A percentile compares a stretch with the other conserved stretches of the same genome.
phyloP scores from a whole-genome alignment of 169 alveolate genomes.

The Fabrea salina region DNA sequence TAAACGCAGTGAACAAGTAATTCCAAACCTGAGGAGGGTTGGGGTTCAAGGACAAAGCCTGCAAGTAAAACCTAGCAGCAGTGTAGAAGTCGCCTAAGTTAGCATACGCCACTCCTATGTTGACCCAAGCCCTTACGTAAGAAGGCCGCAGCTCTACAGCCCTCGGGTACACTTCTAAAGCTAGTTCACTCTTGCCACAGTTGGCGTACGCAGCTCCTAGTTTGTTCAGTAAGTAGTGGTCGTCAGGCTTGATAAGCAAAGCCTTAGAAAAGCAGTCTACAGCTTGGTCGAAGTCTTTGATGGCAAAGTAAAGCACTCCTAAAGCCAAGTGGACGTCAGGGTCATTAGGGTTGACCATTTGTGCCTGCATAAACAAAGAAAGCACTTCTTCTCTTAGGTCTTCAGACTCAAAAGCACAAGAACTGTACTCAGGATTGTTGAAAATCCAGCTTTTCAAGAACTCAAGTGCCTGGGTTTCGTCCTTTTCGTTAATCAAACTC shows the following conservation, averaged over 20 bases:
- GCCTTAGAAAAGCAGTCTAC: constrained; percentile 70
- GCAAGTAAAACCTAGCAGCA: constrained; percentile 72
- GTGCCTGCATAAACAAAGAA: constrained; percentile 63
- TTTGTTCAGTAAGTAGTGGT: constrained; percentile 82
- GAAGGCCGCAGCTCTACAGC: constrained; percentile 82
- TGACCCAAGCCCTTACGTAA: constrained; percentile 85
- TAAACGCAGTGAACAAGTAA: constrained; percentile 65
- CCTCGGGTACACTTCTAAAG: constrained; percentile 67
- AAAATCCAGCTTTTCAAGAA: constrained; percentile 53
- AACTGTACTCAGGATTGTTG: constrained; percentile 51
- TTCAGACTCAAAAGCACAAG: background rate
- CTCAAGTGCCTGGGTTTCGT: constrained; percentile 70
- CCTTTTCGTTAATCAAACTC: constrained; percentile 82
- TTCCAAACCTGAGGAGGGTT: constrained; percentile 85
- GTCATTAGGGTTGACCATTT: constrained; percentile 63
- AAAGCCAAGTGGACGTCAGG: constrained; percentile 66
- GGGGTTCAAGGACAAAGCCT: constrained; percentile 79
- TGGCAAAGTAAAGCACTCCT: constrained; percentile 86
- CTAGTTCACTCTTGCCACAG: constrained; percentile 65
- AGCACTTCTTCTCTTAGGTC: constrained; percentile 71
- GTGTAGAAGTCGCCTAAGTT: constrained; percentile 58
- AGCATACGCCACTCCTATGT: constrained; percentile 81
- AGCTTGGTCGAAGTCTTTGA: constrained; percentile 78
- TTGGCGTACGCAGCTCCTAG: constrained; percentile 88
- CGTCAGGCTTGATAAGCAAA: constrained; percentile 69